Evolutionary conservation across 2,329 filamentous ascomycete genomes (phyloP).

Genomic region (Epichloe baconii): DNA sequence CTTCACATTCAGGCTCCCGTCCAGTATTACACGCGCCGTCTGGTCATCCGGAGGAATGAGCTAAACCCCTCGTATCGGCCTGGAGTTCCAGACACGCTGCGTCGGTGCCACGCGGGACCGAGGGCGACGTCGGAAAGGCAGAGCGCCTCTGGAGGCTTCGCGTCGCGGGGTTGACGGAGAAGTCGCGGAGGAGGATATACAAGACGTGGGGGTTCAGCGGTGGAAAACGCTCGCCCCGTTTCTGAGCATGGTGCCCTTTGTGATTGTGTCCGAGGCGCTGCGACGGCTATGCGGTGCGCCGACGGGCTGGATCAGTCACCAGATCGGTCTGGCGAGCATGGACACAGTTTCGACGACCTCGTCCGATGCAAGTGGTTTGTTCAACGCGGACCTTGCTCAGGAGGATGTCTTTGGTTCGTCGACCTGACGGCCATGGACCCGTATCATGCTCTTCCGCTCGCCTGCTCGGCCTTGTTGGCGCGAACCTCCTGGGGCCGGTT

Average conservation of each 20-base stretch:
- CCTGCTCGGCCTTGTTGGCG: constrained; percentile 19
- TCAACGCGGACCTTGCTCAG: constrained; percentile 28
- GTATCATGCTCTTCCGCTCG: constrained; percentile 31
- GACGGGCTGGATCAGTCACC: constrained; percentile 17
- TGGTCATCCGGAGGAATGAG: constrained; percentile 17
- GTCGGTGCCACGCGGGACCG: not conserved
- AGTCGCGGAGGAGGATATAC: constrained; percentile 21
- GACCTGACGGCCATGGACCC: constrained; percentile 41
- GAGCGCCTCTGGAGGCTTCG: constrained; percentile 13
- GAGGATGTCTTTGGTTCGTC: constrained; percentile 42
- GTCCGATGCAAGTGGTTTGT: constrained; percentile 13
- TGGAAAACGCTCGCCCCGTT: constrained; percentile 32
- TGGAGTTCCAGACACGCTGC: constrained; percentile 18
- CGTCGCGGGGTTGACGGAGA: constrained; percentile 13
- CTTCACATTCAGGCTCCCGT: constrained; percentile 31
- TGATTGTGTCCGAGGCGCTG: constrained; percentile 36
- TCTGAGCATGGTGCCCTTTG: constrained; percentile 33
- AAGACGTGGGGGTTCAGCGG: constrained; percentile 29
- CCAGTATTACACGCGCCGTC: constrained; percentile 25
- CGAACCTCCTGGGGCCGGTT: constrained; percentile 18
- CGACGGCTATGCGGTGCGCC: constrained; percentile 29
- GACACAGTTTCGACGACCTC: constrained; percentile 12
- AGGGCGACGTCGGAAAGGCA: constrained; percentile 4
- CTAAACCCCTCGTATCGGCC: constrained; percentile 17
- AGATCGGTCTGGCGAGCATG: constrained; percentile 16